Conservation (phyloP, 75 land plant species). For the Selaginella moellendorffii region DNA sequence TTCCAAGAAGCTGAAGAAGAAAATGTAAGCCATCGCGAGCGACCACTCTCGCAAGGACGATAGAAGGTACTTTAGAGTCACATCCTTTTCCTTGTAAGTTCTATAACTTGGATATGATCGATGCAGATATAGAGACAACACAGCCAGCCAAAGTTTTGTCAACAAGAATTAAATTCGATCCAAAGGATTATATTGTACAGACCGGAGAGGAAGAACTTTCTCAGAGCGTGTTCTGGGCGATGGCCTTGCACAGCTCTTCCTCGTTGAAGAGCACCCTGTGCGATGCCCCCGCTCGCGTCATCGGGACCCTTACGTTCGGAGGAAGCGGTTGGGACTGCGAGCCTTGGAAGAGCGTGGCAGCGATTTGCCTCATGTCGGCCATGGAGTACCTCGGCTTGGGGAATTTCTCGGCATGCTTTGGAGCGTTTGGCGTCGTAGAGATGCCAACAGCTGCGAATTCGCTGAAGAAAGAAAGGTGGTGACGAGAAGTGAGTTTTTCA, state of each 20-base stretch:
- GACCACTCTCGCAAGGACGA: no score
- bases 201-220: not conserved
- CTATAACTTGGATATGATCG: no score
- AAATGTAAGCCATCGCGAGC: not conserved
- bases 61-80: no score
- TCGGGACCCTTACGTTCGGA: no score
- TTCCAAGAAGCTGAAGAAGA: not conserved
- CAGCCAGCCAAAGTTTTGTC: no score
- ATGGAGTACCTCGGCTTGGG: not conserved
- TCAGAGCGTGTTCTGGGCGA: constrained; percentile 58
- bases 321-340: no score
- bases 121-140: no score
- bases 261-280: constrained; percentile 70
- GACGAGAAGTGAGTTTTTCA: no score
- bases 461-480: not conserved
- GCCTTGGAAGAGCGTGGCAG: not conserved
- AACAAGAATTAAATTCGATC: no score
- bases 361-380: not conserved
- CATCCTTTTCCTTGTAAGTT: no score
- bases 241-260: constrained; percentile 87
- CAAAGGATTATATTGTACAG: no score
- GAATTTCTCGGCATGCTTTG: not conserved
- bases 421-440: not conserved
- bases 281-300: no score
- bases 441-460: not conserved